Base-by-base conservation (phyloP, 371 early-diverging fungal genomes). In the Mucor mucedo region DNA sequence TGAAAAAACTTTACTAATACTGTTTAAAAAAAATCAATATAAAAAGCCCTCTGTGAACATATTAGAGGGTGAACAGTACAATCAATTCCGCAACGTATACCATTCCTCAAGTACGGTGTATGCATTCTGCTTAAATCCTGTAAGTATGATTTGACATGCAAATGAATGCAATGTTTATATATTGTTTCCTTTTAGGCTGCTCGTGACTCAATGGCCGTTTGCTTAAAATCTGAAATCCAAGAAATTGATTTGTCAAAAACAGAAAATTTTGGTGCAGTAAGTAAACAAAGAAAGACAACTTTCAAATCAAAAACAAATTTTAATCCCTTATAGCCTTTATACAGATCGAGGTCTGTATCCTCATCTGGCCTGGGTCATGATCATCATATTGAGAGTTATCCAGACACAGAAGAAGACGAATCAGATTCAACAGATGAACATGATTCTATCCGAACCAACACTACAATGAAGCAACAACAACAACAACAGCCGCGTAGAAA, bases 401-500 rank as follows among this genome's bases (percentile, higher is more conserved):
- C 84, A 5, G 87, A 84, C 29, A 84, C 85, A 40, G 87, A 86
- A 56, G 72, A 83, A 40, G 84, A 86, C 7, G 73, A 80, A 9
- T 78, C 75, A 7, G 68, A 60, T 21, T 65, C 57, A 10, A 77
- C 77, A 8, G 76, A 76, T 50, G 82, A 78, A 16, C 61, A 28
- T 32, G 62, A 61, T 2, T 47, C 58, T 0, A 13, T 64, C 2
- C 48, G 52, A 27, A 56, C 63, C n/a, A 10, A 16, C 32, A 42
- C 66, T 5, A 32, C 50, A 44, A n/a, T 27, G 11, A 63, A 56
- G 13, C 53, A 57, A 32, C 13, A 16, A 40, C 38, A 57, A n/a
- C 29, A 57, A 41, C 13, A 16, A 40, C 38, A 57, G 14, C 29
- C 29, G 6, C 28, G 49, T 49, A 55, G 55, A 14, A 62, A 62